Evolutionary conservation across 2,329 filamentous ascomycete species (phyloP).

Genomic region (Colletotrichum sublineola): DNA sequence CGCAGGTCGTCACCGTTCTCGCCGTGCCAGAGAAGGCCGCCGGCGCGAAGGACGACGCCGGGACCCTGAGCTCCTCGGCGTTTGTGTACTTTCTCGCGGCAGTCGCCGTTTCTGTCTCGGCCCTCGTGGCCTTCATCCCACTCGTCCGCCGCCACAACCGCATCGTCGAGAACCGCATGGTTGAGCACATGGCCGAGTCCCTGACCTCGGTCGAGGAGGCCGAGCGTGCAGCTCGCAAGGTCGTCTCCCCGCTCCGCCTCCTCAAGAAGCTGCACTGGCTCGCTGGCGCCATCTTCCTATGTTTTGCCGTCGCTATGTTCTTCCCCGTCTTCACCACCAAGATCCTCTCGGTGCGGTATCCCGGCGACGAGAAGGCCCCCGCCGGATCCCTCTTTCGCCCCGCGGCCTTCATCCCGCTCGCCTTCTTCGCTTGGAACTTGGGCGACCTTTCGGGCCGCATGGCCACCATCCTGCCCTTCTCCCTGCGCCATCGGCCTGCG

Average conservation of each 20-base stretch:
- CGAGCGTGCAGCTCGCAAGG: slow-evolving; percentile 64
- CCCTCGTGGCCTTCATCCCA: slow-evolving; percentile 80
- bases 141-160: slow-evolving; percentile 73
- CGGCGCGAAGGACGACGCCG: slow-evolving; percentile 45
- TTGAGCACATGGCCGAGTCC: slow-evolving; percentile 63
- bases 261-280: slow-evolving; percentile 85
- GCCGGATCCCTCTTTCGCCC: slow-evolving; percentile 72
- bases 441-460: slow-evolving; percentile 87
- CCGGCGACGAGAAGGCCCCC: slow-evolving; percentile 46
- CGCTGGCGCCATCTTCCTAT: slow-evolving; percentile 81
- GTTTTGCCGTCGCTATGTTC: slow-evolving; percentile 90
- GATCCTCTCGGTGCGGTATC: slow-evolving; percentile 60
- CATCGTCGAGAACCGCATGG: slow-evolving; percentile 64
- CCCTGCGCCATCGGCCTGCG: slow-evolving; percentile 72
- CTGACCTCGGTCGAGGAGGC: slow-evolving; percentile 65
- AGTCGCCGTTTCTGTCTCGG: slow-evolving; percentile 77
- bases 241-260: slow-evolving; percentile 71
- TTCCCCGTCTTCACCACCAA: slow-evolving; percentile 91
- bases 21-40: slow-evolving; percentile 61
- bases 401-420: slow-evolving; percentile 87
- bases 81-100: slow-evolving; percentile 94
- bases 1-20: slow-evolving; percentile 87
- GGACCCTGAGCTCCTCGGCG: slow-evolving; percentile 73
- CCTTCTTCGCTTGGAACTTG: slow-evolving; percentile 92
- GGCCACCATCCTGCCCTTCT: slow-evolving; percentile 70